These are phyloP conservation scores for Dipteronia sinensis DNA, from an alignment of 345 rosid genomes.

Conservation along the genomic window DNA sequence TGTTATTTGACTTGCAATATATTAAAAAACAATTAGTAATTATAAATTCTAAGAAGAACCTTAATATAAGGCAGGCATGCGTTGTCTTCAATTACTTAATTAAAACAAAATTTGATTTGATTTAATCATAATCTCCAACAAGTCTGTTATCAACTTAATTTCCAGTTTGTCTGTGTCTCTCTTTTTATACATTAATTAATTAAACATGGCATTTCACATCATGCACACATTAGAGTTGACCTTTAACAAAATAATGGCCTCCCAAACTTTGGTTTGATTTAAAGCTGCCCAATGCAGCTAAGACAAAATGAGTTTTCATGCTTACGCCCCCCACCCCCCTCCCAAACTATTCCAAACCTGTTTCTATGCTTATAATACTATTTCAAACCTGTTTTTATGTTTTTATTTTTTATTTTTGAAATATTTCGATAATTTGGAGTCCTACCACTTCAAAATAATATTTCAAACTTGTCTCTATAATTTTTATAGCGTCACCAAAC, in stretches of 20 bases:
- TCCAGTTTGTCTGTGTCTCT: background rate
- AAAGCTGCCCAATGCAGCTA: too few relatives aligned
- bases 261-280: background rate
- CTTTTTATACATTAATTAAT: background rate
- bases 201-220: background rate
- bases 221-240: conserved; percentile 7
- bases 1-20: background rate
- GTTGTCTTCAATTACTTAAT: background rate
- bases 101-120: background rate
- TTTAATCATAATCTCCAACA: background rate
- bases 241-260: background rate
- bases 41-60: background rate
- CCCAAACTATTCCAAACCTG: too few relatives aligned
- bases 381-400: too few relatives aligned
- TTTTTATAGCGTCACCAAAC: too few relatives aligned
- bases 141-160: background rate
- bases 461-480: too few relatives aligned
- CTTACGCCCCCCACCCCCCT: too few relatives aligned
- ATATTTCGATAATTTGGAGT: too few relatives aligned
- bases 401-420: too few relatives aligned
- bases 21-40: background rate
- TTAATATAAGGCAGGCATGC: conserved; percentile 14
- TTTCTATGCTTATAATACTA: too few relatives aligned
- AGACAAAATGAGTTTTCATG: too few relatives aligned
- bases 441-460: too few relatives aligned